Conservation (phyloP, 441 rosid species). For the Pelargonium myrrhifolium region DNA sequence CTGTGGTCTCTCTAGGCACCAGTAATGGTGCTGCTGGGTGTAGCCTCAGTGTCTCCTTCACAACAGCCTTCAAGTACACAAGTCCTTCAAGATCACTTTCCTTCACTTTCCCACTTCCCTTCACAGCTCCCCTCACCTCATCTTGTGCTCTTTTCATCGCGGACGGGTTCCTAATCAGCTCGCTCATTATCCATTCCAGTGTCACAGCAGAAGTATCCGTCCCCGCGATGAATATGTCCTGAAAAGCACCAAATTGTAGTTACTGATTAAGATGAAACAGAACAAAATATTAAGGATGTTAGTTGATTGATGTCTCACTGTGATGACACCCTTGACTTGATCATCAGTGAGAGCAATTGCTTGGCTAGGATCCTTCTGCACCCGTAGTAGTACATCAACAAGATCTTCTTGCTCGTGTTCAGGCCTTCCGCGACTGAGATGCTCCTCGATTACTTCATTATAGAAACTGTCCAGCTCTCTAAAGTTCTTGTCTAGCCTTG, state of each 20-base stretch:
- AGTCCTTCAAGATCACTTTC: conserved; percentile 15
- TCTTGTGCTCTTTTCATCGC: conserved; percentile 20
- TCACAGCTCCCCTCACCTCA: conserved; percentile 26
- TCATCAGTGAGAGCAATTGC: conserved; percentile 16
- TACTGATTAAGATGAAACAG: too few relatives aligned
- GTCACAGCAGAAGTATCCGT: conserved; percentile 27
- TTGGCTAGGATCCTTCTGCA: conserved; percentile 16
- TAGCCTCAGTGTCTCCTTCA: conserved; percentile 29
- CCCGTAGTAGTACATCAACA: conserved; percentile 17
- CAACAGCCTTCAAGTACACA: conserved; percentile 22
- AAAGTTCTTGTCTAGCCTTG: conserved; percentile 14
- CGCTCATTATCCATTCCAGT: conserved; percentile 24
- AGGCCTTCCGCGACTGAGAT: not conserved
- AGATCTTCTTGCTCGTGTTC: conserved; percentile 14
- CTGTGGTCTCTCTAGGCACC: conserved; percentile 17
- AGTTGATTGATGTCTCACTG: not conserved
- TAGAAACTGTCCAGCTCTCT: conserved; percentile 7
- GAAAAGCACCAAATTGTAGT: not conserved
- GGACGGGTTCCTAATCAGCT: conserved; percentile 9
- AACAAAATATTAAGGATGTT: too few relatives aligned
- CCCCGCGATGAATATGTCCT: conserved; percentile 33
- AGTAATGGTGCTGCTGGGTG: conserved; percentile 18
- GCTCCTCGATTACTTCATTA: conserved; percentile 26
- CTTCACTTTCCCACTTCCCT: conserved; percentile 13
- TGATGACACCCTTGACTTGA: conserved; percentile 19